Base-by-base conservation (phyloP, 2,329 filamentous ascomycete species). In the Penicillium sp. region DNA sequence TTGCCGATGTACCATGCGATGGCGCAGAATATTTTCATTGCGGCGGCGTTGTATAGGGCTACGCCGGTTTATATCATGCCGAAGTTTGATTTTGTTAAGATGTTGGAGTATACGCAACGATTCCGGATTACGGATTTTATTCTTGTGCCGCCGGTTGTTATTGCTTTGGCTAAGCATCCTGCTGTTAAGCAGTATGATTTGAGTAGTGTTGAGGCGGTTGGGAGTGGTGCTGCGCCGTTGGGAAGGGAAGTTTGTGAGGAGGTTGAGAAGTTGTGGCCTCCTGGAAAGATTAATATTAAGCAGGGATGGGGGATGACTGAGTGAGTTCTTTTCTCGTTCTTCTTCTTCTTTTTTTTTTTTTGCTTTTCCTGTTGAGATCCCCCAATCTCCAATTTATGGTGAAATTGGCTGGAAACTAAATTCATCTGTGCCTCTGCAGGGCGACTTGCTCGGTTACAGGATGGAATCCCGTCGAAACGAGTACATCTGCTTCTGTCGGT, bases 301-400 rank as follows among this genome's bases (percentile, higher is more conserved):
- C 90, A 93, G 71, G 90, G 89, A 4, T 95, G 89, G 88, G 91
- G 91, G 5, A 93, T 95, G 90, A 94, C 90, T 1, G 90, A 94
- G 73, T 77, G 65, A 69, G 75, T 82, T 55, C 49, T 36, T 44
- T 19, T 19, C 32, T 4, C 39, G 46, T 68, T 73, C 80, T 58
- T 50, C 41, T 52, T 11, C 16, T 16, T 4, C 34, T 45, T n/a
- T 36, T 45, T 23, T 13, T 41, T 11, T 18, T 47, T 36, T 55
- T 45, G 32, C 42, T 45, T 8, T 8, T 30, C 8, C 11, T 30
- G 7, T 30, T 2, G 29, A 30, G 11, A 9, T 8, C 8, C 2
- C 8, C 29, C 29, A 30, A 30, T 34, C 2, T 34, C 10, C 10
- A 8, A 11, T 19, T 39, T 6, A 16, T n/a, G 35, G 18, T 1